phyloP scores from a whole-genome alignment of 202 grass and related monocot species.

The Hordeum pubiflorum region DNA sequence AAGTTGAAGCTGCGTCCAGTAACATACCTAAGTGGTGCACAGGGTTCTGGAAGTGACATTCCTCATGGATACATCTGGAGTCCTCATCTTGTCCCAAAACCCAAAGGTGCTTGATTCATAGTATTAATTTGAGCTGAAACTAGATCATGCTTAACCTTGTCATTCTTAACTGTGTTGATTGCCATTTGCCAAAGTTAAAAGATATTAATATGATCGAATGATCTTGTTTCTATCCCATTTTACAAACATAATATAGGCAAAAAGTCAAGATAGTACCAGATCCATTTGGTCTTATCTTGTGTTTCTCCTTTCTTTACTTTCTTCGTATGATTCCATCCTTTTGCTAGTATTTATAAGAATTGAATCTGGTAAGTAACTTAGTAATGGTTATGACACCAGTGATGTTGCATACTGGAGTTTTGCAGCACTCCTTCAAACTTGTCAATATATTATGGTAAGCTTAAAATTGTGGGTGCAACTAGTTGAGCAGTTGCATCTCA shows the following conservation, averaged over 20 bases:
- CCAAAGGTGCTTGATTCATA: conserved; percentile 53
- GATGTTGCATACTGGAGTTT: background rate
- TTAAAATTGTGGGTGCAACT: background rate
- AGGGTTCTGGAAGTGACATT: conserved; percentile 65
- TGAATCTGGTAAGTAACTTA: background rate
- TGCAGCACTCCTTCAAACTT: background rate
- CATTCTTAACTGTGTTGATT: background rate
- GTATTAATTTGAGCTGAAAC: conserved; percentile 8
- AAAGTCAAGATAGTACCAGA: background rate
- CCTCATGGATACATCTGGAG: conserved; percentile 99
- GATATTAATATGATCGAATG: background rate
- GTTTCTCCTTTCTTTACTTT: background rate
- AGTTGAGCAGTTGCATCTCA: background rate
- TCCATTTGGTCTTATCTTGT: background rate
- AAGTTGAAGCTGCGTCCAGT: conserved; percentile 88
- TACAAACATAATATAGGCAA: background rate
- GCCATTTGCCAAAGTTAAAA: background rate
- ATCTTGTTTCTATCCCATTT: conserved; percentile 1
- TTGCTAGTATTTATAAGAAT: background rate
- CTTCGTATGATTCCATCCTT: background rate
- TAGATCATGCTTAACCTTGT: conserved; percentile 10
- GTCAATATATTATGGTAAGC: background rate
- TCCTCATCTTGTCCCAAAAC: conserved; percentile 88
- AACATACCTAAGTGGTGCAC: conserved; percentile 82
- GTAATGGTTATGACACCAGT: background rate